Percentiles rank a stretch among this genome's conserved stretches.
Evolutionary conservation across 805 yeast genomes (phyloP).

Genomic region (Suhomyces kilbournensis): DNA sequence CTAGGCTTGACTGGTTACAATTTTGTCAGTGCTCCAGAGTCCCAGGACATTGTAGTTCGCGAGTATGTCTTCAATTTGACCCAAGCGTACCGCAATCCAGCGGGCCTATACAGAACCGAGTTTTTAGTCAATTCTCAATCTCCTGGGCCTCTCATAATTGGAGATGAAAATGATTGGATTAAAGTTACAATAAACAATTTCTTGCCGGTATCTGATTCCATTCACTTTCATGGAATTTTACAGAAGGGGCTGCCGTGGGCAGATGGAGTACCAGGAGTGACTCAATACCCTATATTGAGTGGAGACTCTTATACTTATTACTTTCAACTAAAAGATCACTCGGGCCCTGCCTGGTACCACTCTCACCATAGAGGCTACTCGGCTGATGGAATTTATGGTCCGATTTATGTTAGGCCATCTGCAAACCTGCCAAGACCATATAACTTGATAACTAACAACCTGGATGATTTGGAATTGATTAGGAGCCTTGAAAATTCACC

Average conservation of each 20-base stretch:
- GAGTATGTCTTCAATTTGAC: slow-evolving; percentile 7
- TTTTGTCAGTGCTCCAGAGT: background rate
- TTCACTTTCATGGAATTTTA: slow-evolving; percentile 56
- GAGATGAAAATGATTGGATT: slow-evolving; percentile 31
- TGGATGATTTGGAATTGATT: slow-evolving; percentile 27
- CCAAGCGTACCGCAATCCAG: slow-evolving; percentile 16
- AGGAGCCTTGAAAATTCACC: slow-evolving; percentile 23
- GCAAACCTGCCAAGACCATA: slow-evolving; percentile 29
- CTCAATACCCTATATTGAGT: slow-evolving; percentile 49
- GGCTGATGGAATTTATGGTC: slow-evolving; percentile 49
- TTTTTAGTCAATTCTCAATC: slow-evolving; percentile 42
- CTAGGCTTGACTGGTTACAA: background rate
- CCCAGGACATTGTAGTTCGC: background rate
- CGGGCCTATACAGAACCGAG: slow-evolving; percentile 32
- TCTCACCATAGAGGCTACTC: slow-evolving; percentile 48
- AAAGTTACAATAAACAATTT: slow-evolving; percentile 37
- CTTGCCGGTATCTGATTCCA: slow-evolving; percentile 34
- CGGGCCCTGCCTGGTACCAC: slow-evolving; percentile 58
- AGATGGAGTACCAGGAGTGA: slow-evolving; percentile 51
- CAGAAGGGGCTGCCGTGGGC: slow-evolving; percentile 45
- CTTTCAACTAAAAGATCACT: slow-evolving; percentile 38
- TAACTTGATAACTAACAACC: slow-evolving; percentile 18
- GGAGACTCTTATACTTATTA: slow-evolving; percentile 41
- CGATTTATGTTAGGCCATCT: slow-evolving; percentile 40
- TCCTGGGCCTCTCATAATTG: slow-evolving; percentile 49